phyloP scores from a whole-genome alignment of 805 yeast genomes.

The Teunomyces kruisii region DNA sequence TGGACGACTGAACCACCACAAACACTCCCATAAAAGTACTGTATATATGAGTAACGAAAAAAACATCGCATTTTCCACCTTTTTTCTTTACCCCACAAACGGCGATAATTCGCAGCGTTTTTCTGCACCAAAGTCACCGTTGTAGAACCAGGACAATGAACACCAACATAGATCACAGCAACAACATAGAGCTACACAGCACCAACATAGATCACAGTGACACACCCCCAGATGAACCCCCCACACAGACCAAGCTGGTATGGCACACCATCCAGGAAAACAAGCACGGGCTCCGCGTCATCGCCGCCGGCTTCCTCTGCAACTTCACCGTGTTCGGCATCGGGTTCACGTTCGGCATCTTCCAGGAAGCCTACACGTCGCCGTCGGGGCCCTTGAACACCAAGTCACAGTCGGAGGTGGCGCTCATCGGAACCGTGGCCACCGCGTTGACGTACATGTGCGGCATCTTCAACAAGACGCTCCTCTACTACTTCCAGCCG shows the following conservation, averaged over 20 bases:
- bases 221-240: too few relatives aligned
- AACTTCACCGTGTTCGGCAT: slow-evolving; percentile 38
- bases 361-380: slow-evolving; percentile 33
- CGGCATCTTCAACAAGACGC: slow-evolving; percentile 24
- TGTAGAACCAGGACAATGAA: too few relatives aligned
- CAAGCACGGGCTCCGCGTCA: slow-evolving; percentile 12
- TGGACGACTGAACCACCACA: slow-evolving; percentile 13
- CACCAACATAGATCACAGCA: too few relatives aligned
- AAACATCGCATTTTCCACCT: slow-evolving; percentile 1
- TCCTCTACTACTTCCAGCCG: slow-evolving; percentile 16
- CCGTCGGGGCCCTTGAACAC: slow-evolving; percentile 25
- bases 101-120: not conserved
- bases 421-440: slow-evolving; percentile 34
- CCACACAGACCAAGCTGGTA: not conserved
- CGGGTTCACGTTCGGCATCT: slow-evolving; percentile 37
- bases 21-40: not conserved
- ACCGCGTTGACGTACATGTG: slow-evolving; percentile 28
- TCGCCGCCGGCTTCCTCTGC: slow-evolving; percentile 19
- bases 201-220: too few relatives aligned
- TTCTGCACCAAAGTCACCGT: not conserved
- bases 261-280: not conserved
- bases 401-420: slow-evolving; percentile 23
- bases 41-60: not conserved
- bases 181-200: too few relatives aligned
- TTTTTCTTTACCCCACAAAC: not conserved